Evolutionary conservation across 2,329 filamentous ascomycete genomes (phyloP).

Genomic region (Apiospora sp.): DNA sequence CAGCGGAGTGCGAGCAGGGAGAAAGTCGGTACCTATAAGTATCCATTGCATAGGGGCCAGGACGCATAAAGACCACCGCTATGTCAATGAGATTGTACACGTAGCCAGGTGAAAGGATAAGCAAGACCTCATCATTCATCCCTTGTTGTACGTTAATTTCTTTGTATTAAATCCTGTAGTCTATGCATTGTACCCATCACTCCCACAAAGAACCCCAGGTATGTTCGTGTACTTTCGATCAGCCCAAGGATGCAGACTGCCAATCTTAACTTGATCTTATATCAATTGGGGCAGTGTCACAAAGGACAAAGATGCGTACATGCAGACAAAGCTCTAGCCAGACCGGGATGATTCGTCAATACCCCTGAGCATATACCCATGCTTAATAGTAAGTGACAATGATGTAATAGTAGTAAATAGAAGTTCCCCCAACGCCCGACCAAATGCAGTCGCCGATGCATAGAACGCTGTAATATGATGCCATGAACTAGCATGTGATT

Average conservation of each 20-base stretch:
- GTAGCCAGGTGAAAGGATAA: neutral
- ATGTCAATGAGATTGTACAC: conserved; percentile 16
- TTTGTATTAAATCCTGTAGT: neutral
- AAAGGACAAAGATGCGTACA: neutral
- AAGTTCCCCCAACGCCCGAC: neutral
- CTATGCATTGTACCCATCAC: neutral
- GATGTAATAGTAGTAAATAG: neutral
- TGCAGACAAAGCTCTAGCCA: neutral
- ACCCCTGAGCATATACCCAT: neutral
- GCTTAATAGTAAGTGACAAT: neutral
- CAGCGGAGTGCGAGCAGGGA: neutral
- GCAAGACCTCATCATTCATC: neutral
- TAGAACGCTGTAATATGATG: conserved; percentile 4
- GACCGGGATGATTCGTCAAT: neutral
- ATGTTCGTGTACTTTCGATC: neutral
- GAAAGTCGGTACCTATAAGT: neutral
- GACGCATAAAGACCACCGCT: neutral
- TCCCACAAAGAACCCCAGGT: neutral
- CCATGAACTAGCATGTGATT: neutral
- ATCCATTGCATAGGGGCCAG: neutral
- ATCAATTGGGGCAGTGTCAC: neutral
- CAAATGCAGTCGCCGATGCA: conserved; percentile 14
- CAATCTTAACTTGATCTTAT: neutral
- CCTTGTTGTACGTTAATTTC: neutral
- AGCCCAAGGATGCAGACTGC: neutral